phyloP scores from a whole-genome alignment of 257 asterid genomes.

The Marsdenia floribunda region DNA sequence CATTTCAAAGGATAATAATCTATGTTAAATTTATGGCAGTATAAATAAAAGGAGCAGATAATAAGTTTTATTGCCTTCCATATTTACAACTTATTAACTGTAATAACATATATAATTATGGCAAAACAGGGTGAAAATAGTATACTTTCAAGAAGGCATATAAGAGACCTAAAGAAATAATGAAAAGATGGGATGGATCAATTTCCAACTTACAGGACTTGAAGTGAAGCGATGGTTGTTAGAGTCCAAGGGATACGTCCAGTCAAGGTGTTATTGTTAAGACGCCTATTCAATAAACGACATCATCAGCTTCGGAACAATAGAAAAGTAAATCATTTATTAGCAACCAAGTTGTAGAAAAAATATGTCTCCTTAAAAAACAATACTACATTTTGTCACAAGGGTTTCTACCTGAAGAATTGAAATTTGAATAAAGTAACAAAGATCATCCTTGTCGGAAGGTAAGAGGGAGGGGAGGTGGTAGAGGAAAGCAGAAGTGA shows the following conservation, averaged over 20 bases:
- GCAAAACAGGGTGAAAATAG: neutral
- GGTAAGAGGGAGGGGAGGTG: neutral
- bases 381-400: neutral
- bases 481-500: neutral
- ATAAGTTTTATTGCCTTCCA: neutral
- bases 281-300: constrained; percentile 63
- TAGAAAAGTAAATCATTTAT: neutral
- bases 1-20: constrained; percentile 24
- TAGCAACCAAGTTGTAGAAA: neutral
- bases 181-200: constrained; percentile 4
- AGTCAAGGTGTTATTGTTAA: constrained; percentile 75
- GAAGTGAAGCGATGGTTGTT: constrained; percentile 59
- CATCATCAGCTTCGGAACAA: constrained; percentile 17
- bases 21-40: constrained; percentile 7
- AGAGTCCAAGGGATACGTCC: constrained; percentile 71
- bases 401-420: neutral
- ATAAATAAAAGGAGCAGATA: neutral
- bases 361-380: neutral
- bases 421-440: neutral
- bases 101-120: neutral
- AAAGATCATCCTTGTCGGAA: neutral
- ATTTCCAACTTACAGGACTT: constrained; percentile 85
- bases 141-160: too few relatives aligned
- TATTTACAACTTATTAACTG: neutral
- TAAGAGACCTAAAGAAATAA: neutral